Conservation (phyloP, 768 basidiomycete species). For the Kwoniella newhampshirensis region DNA sequence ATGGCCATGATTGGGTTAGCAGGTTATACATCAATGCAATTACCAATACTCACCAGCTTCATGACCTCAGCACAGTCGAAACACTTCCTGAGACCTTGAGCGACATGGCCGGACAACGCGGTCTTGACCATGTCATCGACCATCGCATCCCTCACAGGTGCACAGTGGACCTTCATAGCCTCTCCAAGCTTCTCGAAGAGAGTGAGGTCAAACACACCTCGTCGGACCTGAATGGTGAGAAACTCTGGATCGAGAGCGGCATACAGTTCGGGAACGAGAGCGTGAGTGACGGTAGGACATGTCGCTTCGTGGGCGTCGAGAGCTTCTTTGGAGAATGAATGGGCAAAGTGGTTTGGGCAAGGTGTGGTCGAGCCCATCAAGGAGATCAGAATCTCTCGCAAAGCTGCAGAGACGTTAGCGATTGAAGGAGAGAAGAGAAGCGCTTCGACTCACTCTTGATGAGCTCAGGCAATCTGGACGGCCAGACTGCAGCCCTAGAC, state of each 20-base stretch:
- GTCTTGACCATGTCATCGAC: conserved; percentile 79
- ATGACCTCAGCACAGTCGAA: conserved; percentile 90
- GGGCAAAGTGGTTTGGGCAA: conserved; percentile 39
- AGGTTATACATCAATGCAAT: not conserved
- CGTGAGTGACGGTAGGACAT: conserved; percentile 63
- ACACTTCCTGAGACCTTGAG: conserved; percentile 74
- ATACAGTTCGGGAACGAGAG: conserved; percentile 66
- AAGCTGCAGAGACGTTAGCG: conserved; percentile 57
- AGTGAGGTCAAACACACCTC: conserved; percentile 73
- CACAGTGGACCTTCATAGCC: conserved; percentile 84
- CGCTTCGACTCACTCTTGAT: conserved; percentile 35
- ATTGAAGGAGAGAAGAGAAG: not conserved
- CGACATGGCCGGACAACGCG: conserved; percentile 66
- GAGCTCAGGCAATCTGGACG: conserved; percentile 36
- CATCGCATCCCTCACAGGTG: conserved; percentile 82
- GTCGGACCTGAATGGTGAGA: conserved; percentile 76
- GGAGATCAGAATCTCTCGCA: conserved; percentile 75
- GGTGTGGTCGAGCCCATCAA: conserved; percentile 73
- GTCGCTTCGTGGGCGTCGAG: conserved; percentile 51
- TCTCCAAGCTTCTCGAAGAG: conserved; percentile 76
- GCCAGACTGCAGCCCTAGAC: conserved; percentile 23
- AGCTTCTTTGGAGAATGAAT: conserved; percentile 39
- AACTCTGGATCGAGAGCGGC: conserved; percentile 77
- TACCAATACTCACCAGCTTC: conserved; percentile 72
- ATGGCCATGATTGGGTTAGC: conserved; percentile 7